Conservation (phyloP, 257 asterid species). For the Sherardia arvensis region DNA sequence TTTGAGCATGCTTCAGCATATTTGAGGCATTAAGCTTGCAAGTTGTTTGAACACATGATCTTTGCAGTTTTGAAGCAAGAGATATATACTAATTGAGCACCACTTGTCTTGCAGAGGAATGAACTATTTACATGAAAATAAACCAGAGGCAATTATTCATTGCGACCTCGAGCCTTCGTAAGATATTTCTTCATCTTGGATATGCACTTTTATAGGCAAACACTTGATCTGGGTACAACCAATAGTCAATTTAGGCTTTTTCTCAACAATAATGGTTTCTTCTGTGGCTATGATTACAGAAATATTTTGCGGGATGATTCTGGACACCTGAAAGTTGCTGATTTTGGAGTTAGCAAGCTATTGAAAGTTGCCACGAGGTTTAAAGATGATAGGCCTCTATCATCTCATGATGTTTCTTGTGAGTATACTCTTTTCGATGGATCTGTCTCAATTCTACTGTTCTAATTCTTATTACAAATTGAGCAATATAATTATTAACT, state of each 20-base stretch:
- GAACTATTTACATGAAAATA: constrained; percentile 84
- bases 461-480: not conserved
- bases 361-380: constrained; percentile 62
- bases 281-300: constrained; percentile 40
- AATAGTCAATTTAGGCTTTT: not conserved
- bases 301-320: constrained; percentile 90
- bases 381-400: constrained; percentile 57
- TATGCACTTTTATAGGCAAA: not conserved
- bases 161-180: constrained; percentile 97
- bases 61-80: not conserved
- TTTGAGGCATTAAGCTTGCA: not conserved
- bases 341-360: constrained; percentile 89
- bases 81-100: not conserved
- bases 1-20: not conserved
- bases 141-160: constrained; percentile 81
- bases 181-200: constrained; percentile 20
- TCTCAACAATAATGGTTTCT: constrained; percentile 4
- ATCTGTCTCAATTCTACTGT: not conserved
- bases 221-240: not conserved
- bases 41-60: not conserved
- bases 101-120: constrained; percentile 61
- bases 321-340: constrained; percentile 96
- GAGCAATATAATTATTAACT: not conserved
- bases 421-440: constrained; percentile 30
- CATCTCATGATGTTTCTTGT: constrained; percentile 56